Evolutionary conservation across 2,329 filamentous ascomycete genomes (phyloP), one percentile per base, ranked within the genome.

Genomic region (Phaeomoniella chlamydospora): DNA sequence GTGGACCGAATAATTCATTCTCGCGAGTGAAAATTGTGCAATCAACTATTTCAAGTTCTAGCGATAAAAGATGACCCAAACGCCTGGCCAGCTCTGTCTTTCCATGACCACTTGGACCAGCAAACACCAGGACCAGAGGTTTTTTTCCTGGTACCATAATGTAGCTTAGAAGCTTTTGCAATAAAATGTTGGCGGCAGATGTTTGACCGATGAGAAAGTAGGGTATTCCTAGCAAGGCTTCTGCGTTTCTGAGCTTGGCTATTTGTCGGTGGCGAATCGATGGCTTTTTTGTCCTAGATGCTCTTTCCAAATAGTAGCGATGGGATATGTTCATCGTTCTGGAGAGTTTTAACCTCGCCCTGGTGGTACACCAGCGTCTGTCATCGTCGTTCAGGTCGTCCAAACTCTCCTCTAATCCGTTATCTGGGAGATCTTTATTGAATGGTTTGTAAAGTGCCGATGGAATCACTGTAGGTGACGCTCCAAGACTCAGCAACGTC

Each of bases 91-190:
- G 45, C 39, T 67, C 63, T 0, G 64, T 68, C 46, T 69, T 69
- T 3, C 66, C 65, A 39, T 68, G 64, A 0, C 64, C 64, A 22
- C 58, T 62, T 0, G 61, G 58, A 0, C 64, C 66, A 3, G 60
- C 58, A 35, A 67, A 66, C 1, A 58, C 49, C 4, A 67, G 35
- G 2, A 64, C 50, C 0, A 64, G 45, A 0, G 59, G 61, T 29
- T 44, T 47, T 14, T 47, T 43, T 1, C 36, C 42, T 1, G 49
- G 44, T n/a, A n/a, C n/a, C 1, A 49, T 41, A 1, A 60, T 39
- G 33, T 62, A 46, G 4, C 47, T 51, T 15, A 55, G 46, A 4
- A 58, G 36, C 13, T 47, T 47, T 15, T 47, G 33, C 14, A 47
- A 29, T 1, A 57, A 35, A 10, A 42, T 30, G 3, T 45, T 43